Evolutionary conservation across 768 basidiomycete species (phyloP), one percentile per base, ranked within the genome.

Genomic region (Tulasnella sp.): DNA sequence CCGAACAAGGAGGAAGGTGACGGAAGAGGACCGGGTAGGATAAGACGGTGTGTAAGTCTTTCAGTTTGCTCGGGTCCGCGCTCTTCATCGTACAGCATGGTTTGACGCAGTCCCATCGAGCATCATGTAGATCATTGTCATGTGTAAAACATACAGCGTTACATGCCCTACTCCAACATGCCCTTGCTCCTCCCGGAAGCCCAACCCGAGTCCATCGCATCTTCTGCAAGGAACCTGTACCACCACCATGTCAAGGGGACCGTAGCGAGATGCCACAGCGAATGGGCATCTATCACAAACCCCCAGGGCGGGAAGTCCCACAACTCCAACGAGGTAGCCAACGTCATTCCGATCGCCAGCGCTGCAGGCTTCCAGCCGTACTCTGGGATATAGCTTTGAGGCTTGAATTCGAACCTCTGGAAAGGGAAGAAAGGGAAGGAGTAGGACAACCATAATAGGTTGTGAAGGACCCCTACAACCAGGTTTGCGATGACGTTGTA

Each of bases 401-500:
- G 77, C 82, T 81, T 68, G 79, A 79, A 26, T 87, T 36, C 44
- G 85, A 76, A 89, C 90, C 89, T 84, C 44, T 78, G 83, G 41
- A 90, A 75, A 68, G 63, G 86, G 5, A 84, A 82, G 40, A 84
- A 39, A 12, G 86, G 88, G 62, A 88, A 81, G 2, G 90, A 83
- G 80, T 91, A 98, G 14, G 86, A 69, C 36, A 89, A 77, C 96
- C 97, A 98, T 17, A 96, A 79, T 32, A 86, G 41, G 79, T 96
- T 94, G 80, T 98, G 95, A 1, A 82, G 73, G 39, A 94, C 76
- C 1, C 94, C 96, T 73, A 98, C 75, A 71, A 81, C 75, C 76
- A 95, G 80, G 80, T 94, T 95, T 83, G 92, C 94, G 0, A 83
- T 78, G 80, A 96, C 92, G 83, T 98, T 98, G 83, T 97, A 99